phyloP scores from a whole-genome alignment of 225 moss, liverwort and hornwort species.

The Asterella californica region DNA sequence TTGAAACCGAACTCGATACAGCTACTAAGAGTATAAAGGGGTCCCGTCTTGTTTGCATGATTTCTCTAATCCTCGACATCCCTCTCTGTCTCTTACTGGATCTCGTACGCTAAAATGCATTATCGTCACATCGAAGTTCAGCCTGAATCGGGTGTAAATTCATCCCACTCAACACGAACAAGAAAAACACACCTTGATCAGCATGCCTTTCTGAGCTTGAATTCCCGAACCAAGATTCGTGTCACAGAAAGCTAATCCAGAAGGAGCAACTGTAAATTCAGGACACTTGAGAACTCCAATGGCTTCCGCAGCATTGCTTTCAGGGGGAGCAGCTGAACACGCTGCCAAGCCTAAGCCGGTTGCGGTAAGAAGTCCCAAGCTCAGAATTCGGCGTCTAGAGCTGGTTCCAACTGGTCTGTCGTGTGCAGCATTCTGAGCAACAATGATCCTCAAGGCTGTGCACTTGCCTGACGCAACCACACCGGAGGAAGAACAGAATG shows the following conservation, averaged over 20 bases:
- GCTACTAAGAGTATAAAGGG: background rate
- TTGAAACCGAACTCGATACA: background rate
- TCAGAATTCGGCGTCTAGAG: constrained; percentile 48
- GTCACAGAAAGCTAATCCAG: constrained; percentile 80
- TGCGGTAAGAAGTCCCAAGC: constrained; percentile 41
- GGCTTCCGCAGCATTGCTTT: constrained; percentile 44
- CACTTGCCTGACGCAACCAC: background rate
- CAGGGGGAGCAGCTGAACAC: constrained; percentile 14
- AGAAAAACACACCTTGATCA: constrained; percentile 65
- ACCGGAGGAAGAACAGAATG: background rate
- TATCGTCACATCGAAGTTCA: background rate
- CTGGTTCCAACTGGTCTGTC: background rate
- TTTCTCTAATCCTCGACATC: background rate
- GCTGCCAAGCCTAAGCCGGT: constrained; percentile 23
- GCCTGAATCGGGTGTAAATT: background rate
- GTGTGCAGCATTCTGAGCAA: background rate
- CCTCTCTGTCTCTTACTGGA: background rate
- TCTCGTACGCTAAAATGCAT: background rate
- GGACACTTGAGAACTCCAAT: constrained; percentile 30
- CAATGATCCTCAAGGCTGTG: background rate
- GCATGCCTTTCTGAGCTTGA: constrained; percentile 70
- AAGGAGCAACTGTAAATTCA: constrained; percentile 51
- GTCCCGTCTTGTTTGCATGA: background rate
- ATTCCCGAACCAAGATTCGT: constrained; percentile 60
- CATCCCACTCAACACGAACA: background rate